Evolutionary conservation across 768 basidiomycete species (phyloP).

Genomic region (Galerina marginata): DNA sequence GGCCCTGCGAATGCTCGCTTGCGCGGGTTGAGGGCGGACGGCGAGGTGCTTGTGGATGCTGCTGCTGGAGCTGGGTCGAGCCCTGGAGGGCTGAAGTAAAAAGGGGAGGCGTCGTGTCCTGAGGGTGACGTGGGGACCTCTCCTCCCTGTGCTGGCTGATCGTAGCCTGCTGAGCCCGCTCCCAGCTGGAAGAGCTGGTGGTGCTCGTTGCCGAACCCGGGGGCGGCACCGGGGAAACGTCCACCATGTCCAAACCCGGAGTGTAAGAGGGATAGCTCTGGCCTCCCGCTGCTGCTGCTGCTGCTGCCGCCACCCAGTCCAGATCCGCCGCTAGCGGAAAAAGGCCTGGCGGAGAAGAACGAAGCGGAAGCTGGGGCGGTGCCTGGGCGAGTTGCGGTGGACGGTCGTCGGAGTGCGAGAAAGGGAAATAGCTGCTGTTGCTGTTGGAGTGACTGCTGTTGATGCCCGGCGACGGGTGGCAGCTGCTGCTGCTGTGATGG

Average conservation of each 20-base stretch:
- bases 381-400: constrained; percentile 68
- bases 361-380: constrained; percentile 75
- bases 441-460: constrained; percentile 38
- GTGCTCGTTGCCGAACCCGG: constrained; percentile 18
- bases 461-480: constrained; percentile 37
- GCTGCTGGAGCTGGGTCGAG: constrained; percentile 21
- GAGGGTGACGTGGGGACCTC: constrained; percentile 24
- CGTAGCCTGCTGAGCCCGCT: not conserved
- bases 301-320: constrained; percentile 51
- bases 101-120: constrained; percentile 64
- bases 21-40: constrained; percentile 48
- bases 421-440: constrained; percentile 60
- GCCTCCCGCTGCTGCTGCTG: constrained; percentile 9
- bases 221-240: constrained; percentile 23
- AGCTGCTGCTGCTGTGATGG: constrained; percentile 9
- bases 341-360: constrained; percentile 54
- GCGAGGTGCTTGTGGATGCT: constrained; percentile 22
- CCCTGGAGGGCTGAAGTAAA: constrained; percentile 78
- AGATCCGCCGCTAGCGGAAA: constrained; percentile 51
- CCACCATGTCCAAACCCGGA: constrained; percentile 38
- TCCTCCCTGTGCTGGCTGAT: not conserved
- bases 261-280: constrained; percentile 37
- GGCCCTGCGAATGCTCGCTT: constrained; percentile 69
- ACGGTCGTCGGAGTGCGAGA: constrained; percentile 61
- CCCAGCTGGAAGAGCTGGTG: constrained; percentile 16